phyloP scores from a whole-genome alignment of 2,329 filamentous ascomycete species.

The Xylariaceae sp. region DNA sequence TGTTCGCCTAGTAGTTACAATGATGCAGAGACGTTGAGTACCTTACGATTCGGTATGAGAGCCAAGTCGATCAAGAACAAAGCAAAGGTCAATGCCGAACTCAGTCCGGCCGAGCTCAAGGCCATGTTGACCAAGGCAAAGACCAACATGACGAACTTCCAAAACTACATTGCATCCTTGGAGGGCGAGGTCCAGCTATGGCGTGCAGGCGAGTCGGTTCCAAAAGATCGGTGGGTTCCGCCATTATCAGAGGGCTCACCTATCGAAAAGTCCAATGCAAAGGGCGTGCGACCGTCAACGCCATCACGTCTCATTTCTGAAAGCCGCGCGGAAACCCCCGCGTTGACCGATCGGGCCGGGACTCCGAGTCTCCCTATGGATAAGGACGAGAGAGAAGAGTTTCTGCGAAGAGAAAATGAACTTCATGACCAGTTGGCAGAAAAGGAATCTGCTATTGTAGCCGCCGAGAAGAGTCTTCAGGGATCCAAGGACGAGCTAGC shows the following conservation, averaged over 20 bases:
- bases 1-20: slow-evolving; percentile 99
- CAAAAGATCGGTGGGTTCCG: slow-evolving; percentile 81
- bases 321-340: slow-evolving; percentile 56
- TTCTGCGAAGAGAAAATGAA: slow-evolving; percentile 90
- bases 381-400: slow-evolving; percentile 96
- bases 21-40: slow-evolving; percentile 88
- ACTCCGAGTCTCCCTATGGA: slow-evolving; percentile 86
- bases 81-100: slow-evolving; percentile 97
- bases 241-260: slow-evolving; percentile 52
- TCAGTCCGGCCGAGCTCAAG: slow-evolving; percentile 94
- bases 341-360: slow-evolving; percentile 71
- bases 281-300: slow-evolving; percentile 48
- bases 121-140: slow-evolving; percentile 87
- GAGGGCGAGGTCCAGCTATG: slow-evolving; percentile 82
- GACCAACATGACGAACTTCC: slow-evolving; percentile 80
- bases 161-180: slow-evolving; percentile 75
- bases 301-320: slow-evolving; percentile 48
- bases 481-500: slow-evolving; percentile 82
- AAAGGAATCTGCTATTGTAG: slow-evolving; percentile 74
- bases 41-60: slow-evolving; percentile 87
- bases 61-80: slow-evolving; percentile 99
- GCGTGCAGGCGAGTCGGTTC: slow-evolving; percentile 82
- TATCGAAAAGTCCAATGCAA: slow-evolving; percentile 40
- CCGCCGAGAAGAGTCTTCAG: slow-evolving; percentile 72
- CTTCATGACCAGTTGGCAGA: slow-evolving; percentile 94